phyloP scores from a whole-genome alignment of 768 basidiomycete species.

The Leccinellum rugosiceps region DNA sequence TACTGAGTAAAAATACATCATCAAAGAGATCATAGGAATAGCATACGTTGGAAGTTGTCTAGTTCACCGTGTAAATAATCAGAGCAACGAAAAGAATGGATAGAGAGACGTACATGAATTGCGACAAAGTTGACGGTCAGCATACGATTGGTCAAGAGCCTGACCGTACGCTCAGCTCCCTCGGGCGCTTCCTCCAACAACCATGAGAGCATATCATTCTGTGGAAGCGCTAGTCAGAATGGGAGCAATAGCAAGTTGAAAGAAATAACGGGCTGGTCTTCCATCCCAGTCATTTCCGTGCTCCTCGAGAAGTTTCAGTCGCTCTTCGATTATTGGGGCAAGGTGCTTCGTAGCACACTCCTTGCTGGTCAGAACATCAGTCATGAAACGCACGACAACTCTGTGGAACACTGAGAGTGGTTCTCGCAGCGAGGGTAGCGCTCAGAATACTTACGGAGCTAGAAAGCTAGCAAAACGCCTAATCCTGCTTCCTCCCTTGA shows the following conservation, averaged over 20 bases:
- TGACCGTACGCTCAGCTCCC: background rate
- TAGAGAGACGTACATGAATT: constrained; percentile 12
- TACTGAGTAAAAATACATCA: background rate
- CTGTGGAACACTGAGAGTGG: background rate
- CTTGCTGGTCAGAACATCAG: background rate
- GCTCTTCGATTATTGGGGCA: background rate
- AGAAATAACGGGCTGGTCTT: background rate
- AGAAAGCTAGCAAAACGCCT: background rate
- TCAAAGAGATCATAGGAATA: background rate
- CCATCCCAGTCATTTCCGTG: background rate
- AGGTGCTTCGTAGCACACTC: background rate
- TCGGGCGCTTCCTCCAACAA: background rate
- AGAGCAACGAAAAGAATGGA: background rate
- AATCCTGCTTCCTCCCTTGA: background rate
- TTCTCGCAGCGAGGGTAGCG: too few relatives aligned
- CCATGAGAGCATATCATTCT: background rate
- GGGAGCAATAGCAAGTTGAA: background rate
- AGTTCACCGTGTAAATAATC: background rate
- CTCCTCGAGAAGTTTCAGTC: background rate
- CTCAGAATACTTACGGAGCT: background rate
- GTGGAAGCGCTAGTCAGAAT: background rate
- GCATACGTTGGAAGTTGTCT: background rate
- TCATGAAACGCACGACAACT: background rate
- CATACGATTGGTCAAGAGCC: background rate
- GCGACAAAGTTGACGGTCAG: background rate